Percentiles rank a stretch among this genome's conserved stretches.
Evolutionary conservation across 2,329 filamentous ascomycete species (phyloP).

Genomic region (Talaromyces sp.): DNA sequence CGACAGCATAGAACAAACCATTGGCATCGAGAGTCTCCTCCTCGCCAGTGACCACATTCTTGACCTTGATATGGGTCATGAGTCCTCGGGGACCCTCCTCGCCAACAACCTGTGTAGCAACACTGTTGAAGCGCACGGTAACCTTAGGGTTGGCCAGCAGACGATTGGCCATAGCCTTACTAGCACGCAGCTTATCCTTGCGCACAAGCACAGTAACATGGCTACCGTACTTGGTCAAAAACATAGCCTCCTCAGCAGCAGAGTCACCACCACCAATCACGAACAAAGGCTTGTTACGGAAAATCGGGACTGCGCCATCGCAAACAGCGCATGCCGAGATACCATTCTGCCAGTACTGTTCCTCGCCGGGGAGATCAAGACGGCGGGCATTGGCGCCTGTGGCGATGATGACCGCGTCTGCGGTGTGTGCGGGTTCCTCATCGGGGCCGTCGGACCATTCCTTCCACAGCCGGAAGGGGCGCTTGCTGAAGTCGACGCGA

Average conservation of each 20-base stretch:
- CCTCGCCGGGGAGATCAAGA: constrained; percentile 79
- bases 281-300: constrained; percentile 90
- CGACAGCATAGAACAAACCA: constrained; percentile 95
- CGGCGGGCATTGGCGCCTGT: constrained; percentile 90
- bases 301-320: constrained; percentile 95
- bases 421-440: constrained; percentile 72
- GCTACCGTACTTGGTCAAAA: constrained; percentile 94
- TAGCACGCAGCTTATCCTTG: constrained; percentile 80
- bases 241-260: constrained; percentile 94
- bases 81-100: constrained; percentile 70
- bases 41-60: constrained; percentile 71
- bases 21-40: constrained; percentile 84
- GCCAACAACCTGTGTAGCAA: constrained; percentile 79
- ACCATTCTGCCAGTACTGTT: constrained; percentile 95
- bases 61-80: constrained; percentile 84
- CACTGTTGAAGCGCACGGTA: constrained; percentile 81
- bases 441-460: constrained; percentile 76
- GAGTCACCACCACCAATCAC: constrained; percentile 97
- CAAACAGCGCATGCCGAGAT: constrained; percentile 96
- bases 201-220: constrained; percentile 93
- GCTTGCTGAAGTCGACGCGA: constrained; percentile 76
- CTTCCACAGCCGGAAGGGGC: constrained; percentile 90
- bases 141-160: constrained; percentile 83
- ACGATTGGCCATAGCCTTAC: constrained; percentile 86
- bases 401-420: constrained; percentile 88